Evolutionary conservation across 1,139 yeast species (phyloP), one percentile per base, ranked within the genome.

Genomic region (Kazachstania sp.): DNA sequence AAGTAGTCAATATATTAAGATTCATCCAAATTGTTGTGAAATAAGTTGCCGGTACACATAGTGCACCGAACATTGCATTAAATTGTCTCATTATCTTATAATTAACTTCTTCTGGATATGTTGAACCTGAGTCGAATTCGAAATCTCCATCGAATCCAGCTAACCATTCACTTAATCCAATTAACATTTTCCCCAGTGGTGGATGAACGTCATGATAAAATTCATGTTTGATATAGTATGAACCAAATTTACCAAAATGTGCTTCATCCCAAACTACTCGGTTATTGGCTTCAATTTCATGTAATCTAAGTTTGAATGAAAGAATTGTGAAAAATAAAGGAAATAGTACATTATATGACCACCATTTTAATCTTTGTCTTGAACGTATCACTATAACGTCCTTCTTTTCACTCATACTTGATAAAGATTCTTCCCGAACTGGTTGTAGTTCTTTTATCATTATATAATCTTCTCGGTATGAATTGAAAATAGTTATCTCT

Each of bases 261-360:
- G 96, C 96, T 63, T 87, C 96, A 67, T 90, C 98, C 99, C 99
- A 92, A 8, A 88, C 82, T 11, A 94, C 97, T 37, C 71, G 67
- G 46, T 76, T 68, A 37, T 84, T 72, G 30, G 70, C 72, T 48
- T 81, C 85, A 46, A 92, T 84, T 34, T 73, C 72, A 58, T 82
- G 77, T 41, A 86, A 71, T 47, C 97, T 75, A 11, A 88, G 74
- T 54, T 75, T 75, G 13, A 85, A 77, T 1, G 95, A 80, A 2
- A 83, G 42, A 0, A 72, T 66, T 0, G 94, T 83, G 62, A 80
- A 68, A 13, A 73, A 19, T 6, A 77, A 41, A 2, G 84, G 83
- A 4, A 51, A 48, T 12, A 47, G 4, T 4, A 40, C 13, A 29
- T 49, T 38, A 12, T 42, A 30, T 36, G 43, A n/a, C 29, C 28